phyloP scores from a whole-genome alignment of 148 eudicot genomes.

The Camellia japonica region DNA sequence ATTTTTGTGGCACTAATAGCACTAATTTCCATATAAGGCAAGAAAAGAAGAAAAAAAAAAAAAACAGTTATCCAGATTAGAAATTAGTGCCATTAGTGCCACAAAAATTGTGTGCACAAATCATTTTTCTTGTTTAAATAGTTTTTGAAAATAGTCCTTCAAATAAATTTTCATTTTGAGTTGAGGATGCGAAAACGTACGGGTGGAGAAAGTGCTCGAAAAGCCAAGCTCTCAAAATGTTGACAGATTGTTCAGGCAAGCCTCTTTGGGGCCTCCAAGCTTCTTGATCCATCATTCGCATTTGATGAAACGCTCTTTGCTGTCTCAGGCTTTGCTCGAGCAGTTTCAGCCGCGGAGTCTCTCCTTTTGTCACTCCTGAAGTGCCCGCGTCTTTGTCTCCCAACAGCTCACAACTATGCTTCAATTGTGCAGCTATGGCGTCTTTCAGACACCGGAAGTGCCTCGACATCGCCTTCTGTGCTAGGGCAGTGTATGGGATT shows the following conservation, averaged over 20 bases:
- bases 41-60: too few species aligned
- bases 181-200: constrained; percentile 42
- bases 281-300: constrained; percentile 96
- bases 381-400: constrained; percentile 82
- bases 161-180: too few species aligned
- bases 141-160: too few species aligned
- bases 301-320: constrained; percentile 85
- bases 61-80: too few species aligned
- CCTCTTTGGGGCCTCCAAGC: constrained; percentile 98
- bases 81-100: too few species aligned
- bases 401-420: constrained; percentile 67
- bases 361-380: constrained; percentile 82
- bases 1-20: too few species aligned
- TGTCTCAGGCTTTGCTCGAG: constrained; percentile 84
- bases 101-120: too few species aligned
- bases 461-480: constrained; percentile 94
- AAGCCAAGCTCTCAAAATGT: constrained; percentile 86
- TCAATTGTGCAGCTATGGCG: constrained; percentile 61
- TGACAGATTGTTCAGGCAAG: constrained; percentile 84
- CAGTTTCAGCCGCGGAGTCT: constrained; percentile 77
- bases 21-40: too few species aligned
- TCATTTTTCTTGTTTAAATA: too few species aligned
- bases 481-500: constrained; percentile 75
- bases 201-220: constrained; percentile 96
- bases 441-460: constrained; percentile 90